These are phyloP conservation scores for Wolfiporia cocos DNA, from an alignment of 1,284 basidiomycete genomes.

Conservation along the genomic window DNA sequence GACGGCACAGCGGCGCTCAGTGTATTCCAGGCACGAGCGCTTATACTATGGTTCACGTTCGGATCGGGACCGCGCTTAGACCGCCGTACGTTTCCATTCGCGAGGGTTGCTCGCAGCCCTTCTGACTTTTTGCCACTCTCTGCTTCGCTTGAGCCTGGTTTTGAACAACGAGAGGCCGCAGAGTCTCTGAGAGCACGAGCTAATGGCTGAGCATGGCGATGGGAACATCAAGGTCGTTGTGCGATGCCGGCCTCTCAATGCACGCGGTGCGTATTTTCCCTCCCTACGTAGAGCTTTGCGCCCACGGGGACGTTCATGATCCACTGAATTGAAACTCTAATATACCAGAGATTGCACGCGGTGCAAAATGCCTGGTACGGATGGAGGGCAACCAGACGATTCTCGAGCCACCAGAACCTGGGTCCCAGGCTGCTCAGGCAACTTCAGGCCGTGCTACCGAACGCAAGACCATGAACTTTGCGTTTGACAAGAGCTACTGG, in stretches of 20 bases:
- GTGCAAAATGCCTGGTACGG: conserved; percentile 86
- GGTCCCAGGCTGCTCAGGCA: conserved; percentile 50
- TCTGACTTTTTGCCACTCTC: not conserved
- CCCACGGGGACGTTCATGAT: no score
- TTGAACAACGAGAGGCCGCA: not conserved
- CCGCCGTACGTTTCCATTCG: conserved; percentile 4
- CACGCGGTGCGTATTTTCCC: conserved; percentile 61
- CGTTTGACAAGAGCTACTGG: conserved; percentile 97
- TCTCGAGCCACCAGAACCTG: conserved; percentile 82
- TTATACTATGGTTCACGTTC: no score
- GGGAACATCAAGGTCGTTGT: conserved; percentile 97
- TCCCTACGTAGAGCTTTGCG: conserved; percentile 6
- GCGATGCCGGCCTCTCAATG: conserved; percentile 92
- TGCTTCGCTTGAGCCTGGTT: not conserved
- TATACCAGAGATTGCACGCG: conserved; percentile 88
- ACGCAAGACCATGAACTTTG: conserved; percentile 84
- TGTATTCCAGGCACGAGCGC: no score
- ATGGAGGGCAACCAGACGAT: conserved; percentile 92
- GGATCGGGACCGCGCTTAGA: no score
- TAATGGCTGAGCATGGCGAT: conserved; percentile 58
- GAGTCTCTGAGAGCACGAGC: conserved; percentile 12
- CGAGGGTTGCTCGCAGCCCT: conserved; percentile 6
- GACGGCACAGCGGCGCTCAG: no score
- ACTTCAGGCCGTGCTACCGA: conserved; percentile 75
- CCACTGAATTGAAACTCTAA: no score